Percentiles rank a stretch among this genome's conserved stretches.
Evolutionary conservation across 352 stramenopile species (phyloP).

Genomic region (Peronospora belbahrii): DNA sequence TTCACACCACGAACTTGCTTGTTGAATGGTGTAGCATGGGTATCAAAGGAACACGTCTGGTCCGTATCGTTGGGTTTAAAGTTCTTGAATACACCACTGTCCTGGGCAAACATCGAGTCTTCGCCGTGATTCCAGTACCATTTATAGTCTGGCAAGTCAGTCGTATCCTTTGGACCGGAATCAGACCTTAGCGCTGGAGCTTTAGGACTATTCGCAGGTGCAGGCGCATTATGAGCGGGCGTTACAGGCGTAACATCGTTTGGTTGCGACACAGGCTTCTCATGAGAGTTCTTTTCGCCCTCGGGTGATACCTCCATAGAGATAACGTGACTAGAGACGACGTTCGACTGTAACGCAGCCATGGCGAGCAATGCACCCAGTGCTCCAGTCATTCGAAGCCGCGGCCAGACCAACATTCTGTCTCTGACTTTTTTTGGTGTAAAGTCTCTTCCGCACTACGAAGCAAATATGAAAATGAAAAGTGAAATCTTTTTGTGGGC

Average conservation of each 20-base stretch:
- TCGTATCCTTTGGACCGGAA: slow-evolving; percentile 15
- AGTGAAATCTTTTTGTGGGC: too few relatives aligned
- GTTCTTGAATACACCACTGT: slow-evolving; percentile 41
- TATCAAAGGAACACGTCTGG: slow-evolving; percentile 61
- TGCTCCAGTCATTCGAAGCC: slow-evolving; percentile 14
- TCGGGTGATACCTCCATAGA: slow-evolving; percentile 4
- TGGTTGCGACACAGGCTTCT: slow-evolving; percentile 2
- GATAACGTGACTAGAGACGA: slow-evolving; percentile 3
- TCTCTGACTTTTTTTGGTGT: not conserved
- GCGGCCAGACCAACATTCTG: slow-evolving; percentile 20
- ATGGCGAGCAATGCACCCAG: slow-evolving; percentile 18
- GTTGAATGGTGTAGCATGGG: slow-evolving; percentile 41
- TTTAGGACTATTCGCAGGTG: slow-evolving; percentile 1
- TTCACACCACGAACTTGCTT: slow-evolving; percentile 84
- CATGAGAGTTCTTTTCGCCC: slow-evolving; percentile 1
- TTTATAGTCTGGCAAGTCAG: slow-evolving; percentile 26
- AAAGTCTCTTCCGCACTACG: slow-evolving; percentile 6
- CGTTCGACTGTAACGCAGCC: slow-evolving; percentile 11
- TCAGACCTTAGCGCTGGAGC: not conserved
- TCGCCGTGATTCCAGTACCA: slow-evolving; percentile 66
- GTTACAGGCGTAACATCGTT: not conserved
- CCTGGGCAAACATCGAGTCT: slow-evolving; percentile 40
- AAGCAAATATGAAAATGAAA: slow-evolving; percentile 22
- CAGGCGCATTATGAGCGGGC: slow-evolving; percentile 1
- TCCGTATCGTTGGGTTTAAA: slow-evolving; percentile 63